Base-by-base conservation (phyloP, 2,329 filamentous ascomycete genomes). In the Didymella lethalis region DNA sequence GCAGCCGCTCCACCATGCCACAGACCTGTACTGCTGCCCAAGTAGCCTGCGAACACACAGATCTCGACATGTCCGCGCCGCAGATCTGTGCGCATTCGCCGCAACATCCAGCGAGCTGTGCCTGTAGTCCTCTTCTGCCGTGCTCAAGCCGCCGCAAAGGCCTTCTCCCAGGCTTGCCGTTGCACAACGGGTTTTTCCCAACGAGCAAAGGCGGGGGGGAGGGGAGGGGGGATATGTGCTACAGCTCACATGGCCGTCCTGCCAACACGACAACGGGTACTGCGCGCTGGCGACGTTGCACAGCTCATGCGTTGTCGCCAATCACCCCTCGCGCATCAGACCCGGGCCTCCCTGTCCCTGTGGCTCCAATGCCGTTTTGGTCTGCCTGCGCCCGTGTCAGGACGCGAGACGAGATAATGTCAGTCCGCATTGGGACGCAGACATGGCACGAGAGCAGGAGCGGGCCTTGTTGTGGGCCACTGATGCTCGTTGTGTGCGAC, bases 221-320 rank as follows among this genome's bases (percentile, higher is more conserved):
- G 26, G 41, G 12, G 23, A 44, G 58, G 28, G 26, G 41, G 12
- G 23, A 44, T 44, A 44, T 59, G 56, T 59, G 56, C 47, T 54
- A 59, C 56, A 54, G 56, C 56, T 59, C 56, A 59, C 56, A 59
- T 59, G 68, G 67, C 63, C 60, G 23, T 64, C 63, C 60, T 64
- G 65, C 68, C 66, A 69, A 59, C 66, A 65, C 65, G 67, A 65
- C 66, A 64, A 64, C 65, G 56, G 46, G 47, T 31, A 25, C 56
- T 53, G 56, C 56, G 47, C 49, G 56, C 46, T 54, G 50, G 50
- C 64, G 40, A 63, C 51, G 66, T 67, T 41, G 47, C 58, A 69
- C 66, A 41, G 46, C 61, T 54, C 57, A 53, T 57, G 57, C 59
- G 63, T 67, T 62, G 59, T 44, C 63, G 54, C 67, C 58, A 64